A percentile compares a stretch with the other conserved stretches of the same genome.
phyloP scores from a whole-genome alignment of 306 rosid genomes.

The Quercus engelmannii region DNA sequence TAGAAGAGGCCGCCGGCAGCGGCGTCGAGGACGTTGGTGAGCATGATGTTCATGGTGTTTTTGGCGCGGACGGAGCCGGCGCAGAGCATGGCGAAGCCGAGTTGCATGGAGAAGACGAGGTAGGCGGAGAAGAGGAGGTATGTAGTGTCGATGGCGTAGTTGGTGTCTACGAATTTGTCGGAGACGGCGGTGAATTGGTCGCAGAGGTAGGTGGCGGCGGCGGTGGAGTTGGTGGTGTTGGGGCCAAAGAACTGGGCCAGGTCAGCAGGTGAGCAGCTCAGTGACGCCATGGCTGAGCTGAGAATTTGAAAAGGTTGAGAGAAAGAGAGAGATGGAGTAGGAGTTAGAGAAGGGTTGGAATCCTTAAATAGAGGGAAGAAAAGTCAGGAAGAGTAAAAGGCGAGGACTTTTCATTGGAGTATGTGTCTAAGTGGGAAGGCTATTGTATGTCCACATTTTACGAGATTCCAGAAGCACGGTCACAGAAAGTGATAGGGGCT shows the following conservation, averaged over 20 bases:
- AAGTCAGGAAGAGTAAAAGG: no score
- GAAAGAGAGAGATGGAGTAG: neutral
- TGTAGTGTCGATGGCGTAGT: slow-evolving; percentile 59
- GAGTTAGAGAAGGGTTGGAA: neutral
- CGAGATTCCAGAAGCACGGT: neutral
- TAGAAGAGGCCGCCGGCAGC: slow-evolving; percentile 85
- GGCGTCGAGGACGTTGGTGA: slow-evolving; percentile 92
- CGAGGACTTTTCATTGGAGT: neutral
- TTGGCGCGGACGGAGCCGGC: slow-evolving; percentile 99
- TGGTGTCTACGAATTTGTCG: slow-evolving; percentile 40
- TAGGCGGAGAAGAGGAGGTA: slow-evolving; percentile 91
- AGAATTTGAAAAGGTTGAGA: neutral
- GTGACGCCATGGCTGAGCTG: slow-evolving; percentile 26
- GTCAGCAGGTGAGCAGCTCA: slow-evolving; percentile 28
- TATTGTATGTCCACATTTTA: neutral
- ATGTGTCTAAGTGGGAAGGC: neutral
- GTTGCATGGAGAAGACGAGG: slow-evolving; percentile 98
- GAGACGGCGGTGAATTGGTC: slow-evolving; percentile 31
- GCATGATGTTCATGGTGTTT: slow-evolving; percentile 99
- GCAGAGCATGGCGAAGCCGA: slow-evolving; percentile 96
- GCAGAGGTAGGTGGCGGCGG: slow-evolving; percentile 62
- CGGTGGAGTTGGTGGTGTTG: slow-evolving; percentile 52
- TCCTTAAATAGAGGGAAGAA: neutral
- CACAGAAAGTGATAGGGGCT: no score
- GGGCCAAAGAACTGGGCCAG: slow-evolving; percentile 55